phyloP scores from a whole-genome alignment of 805 yeast genomes.

The Ogataea minuta region DNA sequence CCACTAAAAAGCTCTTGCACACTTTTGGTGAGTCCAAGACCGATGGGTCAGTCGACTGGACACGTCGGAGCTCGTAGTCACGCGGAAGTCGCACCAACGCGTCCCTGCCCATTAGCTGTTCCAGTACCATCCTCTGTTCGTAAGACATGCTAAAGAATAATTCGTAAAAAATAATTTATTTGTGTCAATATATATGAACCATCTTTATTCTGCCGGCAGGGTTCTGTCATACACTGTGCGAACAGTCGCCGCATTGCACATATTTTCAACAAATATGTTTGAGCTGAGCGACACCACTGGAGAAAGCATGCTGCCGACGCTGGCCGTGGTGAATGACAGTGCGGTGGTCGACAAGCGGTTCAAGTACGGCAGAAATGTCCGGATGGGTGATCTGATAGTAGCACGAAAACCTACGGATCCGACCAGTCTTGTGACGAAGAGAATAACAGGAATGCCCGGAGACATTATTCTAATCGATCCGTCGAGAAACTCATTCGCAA shows the following conservation, averaged over 20 bases:
- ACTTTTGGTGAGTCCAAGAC: constrained; percentile 55
- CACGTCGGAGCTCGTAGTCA: constrained; percentile 23
- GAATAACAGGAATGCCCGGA: constrained; percentile 96
- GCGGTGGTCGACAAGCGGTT: constrained; percentile 71
- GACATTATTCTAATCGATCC: constrained; percentile 84
- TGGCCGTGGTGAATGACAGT: constrained; percentile 70
- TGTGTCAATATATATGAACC: constrained; percentile 4
- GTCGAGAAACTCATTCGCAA: constrained; percentile 49
- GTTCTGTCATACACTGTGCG: constrained; percentile 44
- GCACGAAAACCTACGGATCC: constrained; percentile 91
- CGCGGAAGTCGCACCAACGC: constrained; percentile 34
- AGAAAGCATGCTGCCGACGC: constrained; percentile 93
- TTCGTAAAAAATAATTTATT: constrained; percentile 2
- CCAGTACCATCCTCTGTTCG: constrained; percentile 71
- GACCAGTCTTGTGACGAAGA: constrained; percentile 79
- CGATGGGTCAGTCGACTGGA: constrained; percentile 23
- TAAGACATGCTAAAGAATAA: constrained; percentile 40
- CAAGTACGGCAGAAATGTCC: constrained; percentile 60
- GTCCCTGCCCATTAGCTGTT: constrained; percentile 77
- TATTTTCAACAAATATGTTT: constrained; percentile 33
- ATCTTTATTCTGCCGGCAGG: constrained; percentile 9
- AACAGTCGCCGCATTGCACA: constrained; percentile 64
- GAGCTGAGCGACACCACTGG: constrained; percentile 67
- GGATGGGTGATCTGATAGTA: constrained; percentile 84
- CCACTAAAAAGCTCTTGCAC: constrained; percentile 82